Percentiles rank a stretch among this genome's conserved stretches.
phyloP scores from a whole-genome alignment of 2,329 filamentous ascomycete species.

The Scortechinia acanthostroma region DNA sequence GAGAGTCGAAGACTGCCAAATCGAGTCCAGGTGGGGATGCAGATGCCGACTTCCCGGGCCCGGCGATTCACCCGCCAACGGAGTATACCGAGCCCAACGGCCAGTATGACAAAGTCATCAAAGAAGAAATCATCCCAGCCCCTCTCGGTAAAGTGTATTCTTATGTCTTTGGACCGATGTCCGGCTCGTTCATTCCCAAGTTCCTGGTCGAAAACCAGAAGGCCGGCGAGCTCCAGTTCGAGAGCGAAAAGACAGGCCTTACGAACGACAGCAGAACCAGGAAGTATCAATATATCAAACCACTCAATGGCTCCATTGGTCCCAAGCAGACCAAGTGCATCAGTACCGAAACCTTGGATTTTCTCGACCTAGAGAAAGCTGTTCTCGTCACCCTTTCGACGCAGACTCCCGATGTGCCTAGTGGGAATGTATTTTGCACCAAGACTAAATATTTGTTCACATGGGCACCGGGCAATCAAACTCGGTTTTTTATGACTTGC shows the following conservation, averaged over 20 bases:
- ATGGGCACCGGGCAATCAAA: conserved; percentile 82
- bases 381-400: conserved; percentile 77
- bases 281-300: conserved; percentile 84
- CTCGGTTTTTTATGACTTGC: conserved; percentile 79
- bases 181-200: conserved; percentile 74
- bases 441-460: conserved; percentile 93
- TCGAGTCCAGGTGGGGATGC: background rate
- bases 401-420: conserved; percentile 90
- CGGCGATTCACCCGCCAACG: conserved; percentile 73
- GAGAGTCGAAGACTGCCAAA: conserved; percentile 25
- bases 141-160: conserved; percentile 88
- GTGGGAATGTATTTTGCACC: conserved; percentile 80
- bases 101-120: conserved; percentile 79
- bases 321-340: conserved; percentile 93
- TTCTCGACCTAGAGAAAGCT: conserved; percentile 78
- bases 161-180: conserved; percentile 76
- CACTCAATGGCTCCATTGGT: conserved; percentile 74
- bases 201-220: conserved; percentile 85
- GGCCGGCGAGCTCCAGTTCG: conserved; percentile 77
- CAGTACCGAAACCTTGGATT: conserved; percentile 76
- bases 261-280: conserved; percentile 69
- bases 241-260: conserved; percentile 70
- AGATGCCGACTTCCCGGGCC: conserved; percentile 70
- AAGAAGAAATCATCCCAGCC: conserved; percentile 78
- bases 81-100: conserved; percentile 73